Evolutionary conservation across 1,284 basidiomycete genomes (phyloP), one percentile per base, ranked within the genome.

Genomic region (Athelia sp.): DNA sequence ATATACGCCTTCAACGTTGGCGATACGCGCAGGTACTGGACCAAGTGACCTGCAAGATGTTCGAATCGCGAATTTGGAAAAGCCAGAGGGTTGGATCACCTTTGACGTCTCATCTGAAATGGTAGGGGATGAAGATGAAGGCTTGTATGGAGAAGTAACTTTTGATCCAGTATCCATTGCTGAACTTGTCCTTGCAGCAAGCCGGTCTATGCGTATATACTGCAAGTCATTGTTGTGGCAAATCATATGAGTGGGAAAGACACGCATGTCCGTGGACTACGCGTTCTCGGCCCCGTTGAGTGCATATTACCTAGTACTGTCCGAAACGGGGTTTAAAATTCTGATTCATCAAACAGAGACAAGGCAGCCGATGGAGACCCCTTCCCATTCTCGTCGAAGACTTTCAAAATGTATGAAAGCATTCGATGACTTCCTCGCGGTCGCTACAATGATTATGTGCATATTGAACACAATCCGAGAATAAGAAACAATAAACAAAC

Each of bases 221-320:
- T 99, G 3, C 94, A 98, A 61, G 77, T 99, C 26, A 86, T 95
- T 52, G 82, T 99, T 48, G 75, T 94, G 18, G 86, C 90, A 18
- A 99, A 99, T 63, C 94, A 99, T 62, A 87, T 97, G 79, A 98
- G 96, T 58, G 97, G 97, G 3, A 99, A 99, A 66, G 97, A 99
- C 68, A 99, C 97, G 9, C 97, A 99, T 68, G 89, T 99, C 14
- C 82, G 97, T 17, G 93, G 94, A 1, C 67, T 99, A 38, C 82
- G 80, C 47, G 79, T 98, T 19, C 84, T 93, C 52, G 96, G 94
- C 0, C 90, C 93, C 2, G 64, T 81, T 6, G 84, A 87, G 93
- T 93, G 62, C 54, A 87, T 74, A 19, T 13, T 44, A 23, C 26
- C 18, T 45, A 4, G 22, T n/a, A 19, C 21, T 23, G 17, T 50